Conservation (phyloP, 106 monocot species). For the Alisma plantagoaquatica region DNA sequence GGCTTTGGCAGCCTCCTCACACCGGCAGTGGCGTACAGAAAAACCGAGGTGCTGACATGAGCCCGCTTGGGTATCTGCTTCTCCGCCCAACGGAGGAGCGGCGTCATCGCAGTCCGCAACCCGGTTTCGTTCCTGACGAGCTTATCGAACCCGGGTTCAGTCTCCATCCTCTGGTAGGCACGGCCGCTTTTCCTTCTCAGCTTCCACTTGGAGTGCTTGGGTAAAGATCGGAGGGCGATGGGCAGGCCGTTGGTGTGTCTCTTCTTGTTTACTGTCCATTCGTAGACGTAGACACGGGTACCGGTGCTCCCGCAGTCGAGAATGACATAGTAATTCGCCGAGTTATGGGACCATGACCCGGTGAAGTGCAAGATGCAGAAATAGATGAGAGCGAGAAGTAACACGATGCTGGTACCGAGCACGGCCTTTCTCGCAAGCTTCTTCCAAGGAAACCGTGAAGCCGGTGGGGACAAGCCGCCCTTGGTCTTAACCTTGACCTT, state of each 20-base stretch:
- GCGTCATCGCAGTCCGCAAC: slow-evolving; percentile 56
- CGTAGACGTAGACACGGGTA: slow-evolving; percentile 86
- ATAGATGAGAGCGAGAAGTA: slow-evolving; percentile 32
- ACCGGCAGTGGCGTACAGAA: slow-evolving; percentile 90
- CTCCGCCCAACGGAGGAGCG: slow-evolving; percentile 81
- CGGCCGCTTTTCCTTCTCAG: slow-evolving; percentile 39
- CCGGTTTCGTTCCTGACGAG: slow-evolving; percentile 76
- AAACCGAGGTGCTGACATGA: slow-evolving; percentile 58
- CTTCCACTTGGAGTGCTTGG: slow-evolving; percentile 37
- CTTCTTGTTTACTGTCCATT: slow-evolving; percentile 36
- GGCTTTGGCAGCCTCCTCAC: slow-evolving; percentile 70
- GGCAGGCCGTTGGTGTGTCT: slow-evolving; percentile 32
- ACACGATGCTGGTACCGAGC: slow-evolving; percentile 19
- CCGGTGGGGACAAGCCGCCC: slow-evolving; percentile 19
- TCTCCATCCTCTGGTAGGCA: slow-evolving; percentile 97
- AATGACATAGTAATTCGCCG: slow-evolving; percentile 60
- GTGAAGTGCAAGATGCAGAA: slow-evolving; percentile 33
- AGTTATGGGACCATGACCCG: slow-evolving; percentile 24
- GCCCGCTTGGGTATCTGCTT: slow-evolving; percentile 76
- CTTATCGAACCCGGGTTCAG: slow-evolving; percentile 88
- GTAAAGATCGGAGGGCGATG: slow-evolving; percentile 60
- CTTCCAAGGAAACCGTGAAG: slow-evolving; percentile 31
- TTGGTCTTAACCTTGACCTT: slow-evolving; percentile 73
- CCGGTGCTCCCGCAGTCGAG: slow-evolving; percentile 98
- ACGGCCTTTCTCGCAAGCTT: slow-evolving; percentile 27